Evolutionary conservation across 148 eudicot genomes (phyloP).

Genomic region (Oxyria digyna): DNA sequence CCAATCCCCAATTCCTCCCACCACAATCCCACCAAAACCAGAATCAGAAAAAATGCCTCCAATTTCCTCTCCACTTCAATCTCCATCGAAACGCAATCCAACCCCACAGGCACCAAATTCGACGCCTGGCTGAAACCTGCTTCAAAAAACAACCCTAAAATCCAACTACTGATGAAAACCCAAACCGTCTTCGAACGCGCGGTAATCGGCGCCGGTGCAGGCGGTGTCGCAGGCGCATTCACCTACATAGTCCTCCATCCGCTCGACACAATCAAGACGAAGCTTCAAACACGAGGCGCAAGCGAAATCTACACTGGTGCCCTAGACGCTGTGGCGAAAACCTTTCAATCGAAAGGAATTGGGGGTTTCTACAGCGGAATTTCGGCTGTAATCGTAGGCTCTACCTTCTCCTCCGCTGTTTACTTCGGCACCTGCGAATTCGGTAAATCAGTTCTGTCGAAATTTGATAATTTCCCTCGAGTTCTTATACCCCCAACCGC

Average conservation of each 20-base stretch:
- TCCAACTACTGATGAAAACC: constrained; percentile 24
- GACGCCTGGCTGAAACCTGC: constrained; percentile 36
- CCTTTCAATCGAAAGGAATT: constrained; percentile 54
- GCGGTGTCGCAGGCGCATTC: constrained; percentile 83
- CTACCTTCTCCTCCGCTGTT: constrained; percentile 66
- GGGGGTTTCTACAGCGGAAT: constrained; percentile 79
- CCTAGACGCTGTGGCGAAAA: constrained; percentile 62
- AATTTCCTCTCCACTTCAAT: constrained; percentile 52
- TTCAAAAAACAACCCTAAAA: constrained; percentile 15
- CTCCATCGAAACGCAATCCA: constrained; percentile 25
- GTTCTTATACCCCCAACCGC: constrained; percentile 74
- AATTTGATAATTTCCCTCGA: constrained; percentile 37
- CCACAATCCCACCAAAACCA: too few species aligned
- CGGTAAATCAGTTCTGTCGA: constrained; percentile 64
- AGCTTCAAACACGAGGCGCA: constrained; percentile 81
- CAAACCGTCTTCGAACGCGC: constrained; percentile 69
- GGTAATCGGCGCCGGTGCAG: constrained; percentile 68
- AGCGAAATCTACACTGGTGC: constrained; percentile 53
- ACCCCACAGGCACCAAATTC: constrained; percentile 27
- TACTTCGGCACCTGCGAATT: constrained; percentile 94
- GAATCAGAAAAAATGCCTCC: constrained; percentile 10
- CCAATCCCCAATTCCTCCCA: constrained; percentile 16
- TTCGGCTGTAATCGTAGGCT: constrained; percentile 82
- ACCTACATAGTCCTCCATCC: constrained; percentile 77
- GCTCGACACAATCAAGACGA: constrained; percentile 78